phyloP scores from a whole-genome alignment of 176 grass and related monocot species.

The Oropetium thomaeum region DNA sequence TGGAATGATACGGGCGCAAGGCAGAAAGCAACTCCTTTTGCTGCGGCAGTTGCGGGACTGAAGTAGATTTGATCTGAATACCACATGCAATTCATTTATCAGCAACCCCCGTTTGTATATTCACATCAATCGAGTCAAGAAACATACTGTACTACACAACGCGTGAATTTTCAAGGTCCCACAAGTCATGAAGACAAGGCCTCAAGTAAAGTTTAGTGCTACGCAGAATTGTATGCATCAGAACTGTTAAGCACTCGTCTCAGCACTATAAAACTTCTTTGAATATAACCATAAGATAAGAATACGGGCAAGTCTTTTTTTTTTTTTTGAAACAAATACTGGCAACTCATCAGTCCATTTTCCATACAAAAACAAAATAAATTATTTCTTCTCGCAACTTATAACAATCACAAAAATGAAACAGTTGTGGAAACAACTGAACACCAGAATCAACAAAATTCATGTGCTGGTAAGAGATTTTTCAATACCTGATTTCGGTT shows the following conservation, averaged over 20 bases:
- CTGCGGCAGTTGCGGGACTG: constrained; percentile 76
- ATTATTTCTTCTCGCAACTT: not conserved
- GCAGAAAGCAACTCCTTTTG: constrained; percentile 78
- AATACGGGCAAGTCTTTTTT: not conserved
- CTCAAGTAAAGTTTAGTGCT: constrained; percentile 17
- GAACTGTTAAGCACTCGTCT: constrained; percentile 1
- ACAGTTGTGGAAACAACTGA: not conserved
- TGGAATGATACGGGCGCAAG: constrained; percentile 85
- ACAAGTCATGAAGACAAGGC: not conserved
- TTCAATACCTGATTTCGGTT: constrained; percentile 89
- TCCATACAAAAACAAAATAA: not conserved
- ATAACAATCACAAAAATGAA: not conserved
- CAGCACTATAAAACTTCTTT: not conserved
- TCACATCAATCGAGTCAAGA: constrained; percentile 9
- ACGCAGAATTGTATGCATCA: not conserved
- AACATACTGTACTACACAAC: constrained; percentile 14
- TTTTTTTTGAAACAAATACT: too few species aligned
- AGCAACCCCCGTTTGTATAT: constrained; percentile 19
- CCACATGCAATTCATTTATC: constrained; percentile 19
- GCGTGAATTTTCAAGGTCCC: not conserved
- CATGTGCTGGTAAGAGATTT: not conserved
- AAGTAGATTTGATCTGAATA: constrained; percentile 65
- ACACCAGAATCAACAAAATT: not conserved
- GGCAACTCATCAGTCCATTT: not conserved
- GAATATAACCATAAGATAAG: not conserved